A percentile compares a stretch with the other conserved stretches of the same genome.
Evolutionary conservation across 805 yeast species (phyloP).

Genomic region (Saccharomycopsis sp.): DNA sequence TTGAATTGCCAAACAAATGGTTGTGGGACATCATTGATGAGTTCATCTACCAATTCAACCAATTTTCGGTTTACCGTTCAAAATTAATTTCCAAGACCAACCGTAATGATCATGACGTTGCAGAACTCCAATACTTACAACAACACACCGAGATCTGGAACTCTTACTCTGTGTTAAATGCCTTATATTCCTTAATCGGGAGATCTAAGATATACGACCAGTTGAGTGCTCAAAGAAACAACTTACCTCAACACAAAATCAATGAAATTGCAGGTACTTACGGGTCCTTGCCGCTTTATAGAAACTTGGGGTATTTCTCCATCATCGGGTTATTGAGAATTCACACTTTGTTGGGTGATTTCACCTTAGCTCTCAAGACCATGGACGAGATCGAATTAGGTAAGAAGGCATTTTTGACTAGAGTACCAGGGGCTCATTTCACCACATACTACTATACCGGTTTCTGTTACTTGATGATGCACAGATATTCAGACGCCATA

Average conservation of each 20-base stretch:
- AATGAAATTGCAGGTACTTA: slow-evolving; percentile 37
- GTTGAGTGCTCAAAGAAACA: slow-evolving; percentile 29
- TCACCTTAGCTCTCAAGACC: slow-evolving; percentile 41
- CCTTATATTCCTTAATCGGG: slow-evolving; percentile 39
- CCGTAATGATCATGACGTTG: slow-evolving; percentile 23
- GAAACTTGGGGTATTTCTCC: slow-evolving; percentile 41
- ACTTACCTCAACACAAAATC: slow-evolving; percentile 15
- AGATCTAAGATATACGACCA: slow-evolving; percentile 36
- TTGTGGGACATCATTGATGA: slow-evolving; percentile 48
- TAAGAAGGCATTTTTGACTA: slow-evolving; percentile 40
- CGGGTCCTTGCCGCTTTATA: slow-evolving; percentile 37
- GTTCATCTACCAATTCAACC: slow-evolving; percentile 45
- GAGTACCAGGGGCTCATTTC: slow-evolving; percentile 44
- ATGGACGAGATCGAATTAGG: slow-evolving; percentile 41
- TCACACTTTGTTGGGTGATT: slow-evolving; percentile 44
- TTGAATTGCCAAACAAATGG: slow-evolving; percentile 44
- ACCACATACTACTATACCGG: slow-evolving; percentile 47
- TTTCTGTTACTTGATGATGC: slow-evolving; percentile 43
- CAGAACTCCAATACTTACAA: slow-evolving; percentile 33
- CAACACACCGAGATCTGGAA: slow-evolving; percentile 39
- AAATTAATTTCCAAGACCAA: slow-evolving; percentile 30
- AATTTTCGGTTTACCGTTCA: slow-evolving; percentile 36
- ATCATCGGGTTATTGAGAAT: slow-evolving; percentile 43
- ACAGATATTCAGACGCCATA: slow-evolving; percentile 44
- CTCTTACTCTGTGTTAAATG: slow-evolving; percentile 41